phyloP scores from a whole-genome alignment of 164 flowering plant species.

The Nelumbo lutea region DNA sequence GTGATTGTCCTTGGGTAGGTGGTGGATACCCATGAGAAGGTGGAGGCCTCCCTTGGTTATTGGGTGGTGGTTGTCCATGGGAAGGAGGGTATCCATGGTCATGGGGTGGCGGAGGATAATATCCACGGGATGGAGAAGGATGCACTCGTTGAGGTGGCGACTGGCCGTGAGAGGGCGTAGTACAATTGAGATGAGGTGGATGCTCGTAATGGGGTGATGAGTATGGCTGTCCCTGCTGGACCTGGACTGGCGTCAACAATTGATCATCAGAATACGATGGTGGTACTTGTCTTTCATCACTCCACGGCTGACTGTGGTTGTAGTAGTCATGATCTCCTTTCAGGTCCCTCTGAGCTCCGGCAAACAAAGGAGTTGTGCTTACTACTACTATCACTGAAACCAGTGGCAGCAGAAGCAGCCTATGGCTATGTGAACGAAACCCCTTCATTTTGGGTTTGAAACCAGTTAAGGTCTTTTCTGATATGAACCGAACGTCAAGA shows the following conservation, averaged over 20 bases:
- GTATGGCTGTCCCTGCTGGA: no score
- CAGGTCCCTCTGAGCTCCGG: neutral
- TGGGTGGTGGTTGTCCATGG: neutral
- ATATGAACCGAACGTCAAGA: no score
- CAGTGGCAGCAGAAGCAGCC: conserved; percentile 7
- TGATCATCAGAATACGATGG: no score
- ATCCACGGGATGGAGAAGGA: neutral
- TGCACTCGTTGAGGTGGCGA: neutral
- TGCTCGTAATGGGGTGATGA: no score
- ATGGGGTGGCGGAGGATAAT: neutral
- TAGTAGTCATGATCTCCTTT: neutral
- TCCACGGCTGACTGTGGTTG: neutral
- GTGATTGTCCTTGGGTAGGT: neutral
- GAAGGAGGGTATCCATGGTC: neutral
- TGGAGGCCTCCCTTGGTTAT: neutral
- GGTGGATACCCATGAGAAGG: neutral
- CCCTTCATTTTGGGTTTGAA: neutral
- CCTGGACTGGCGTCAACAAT: no score
- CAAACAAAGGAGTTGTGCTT: neutral
- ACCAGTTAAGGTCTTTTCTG: neutral
- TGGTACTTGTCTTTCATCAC: no score
- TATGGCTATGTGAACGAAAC: neutral
- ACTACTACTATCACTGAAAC: neutral
- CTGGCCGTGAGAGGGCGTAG: neutral
- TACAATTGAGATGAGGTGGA: neutral